Conservation (phyloP, 176 grass and related monocot species). For the Eragrostis nindensis region DNA sequence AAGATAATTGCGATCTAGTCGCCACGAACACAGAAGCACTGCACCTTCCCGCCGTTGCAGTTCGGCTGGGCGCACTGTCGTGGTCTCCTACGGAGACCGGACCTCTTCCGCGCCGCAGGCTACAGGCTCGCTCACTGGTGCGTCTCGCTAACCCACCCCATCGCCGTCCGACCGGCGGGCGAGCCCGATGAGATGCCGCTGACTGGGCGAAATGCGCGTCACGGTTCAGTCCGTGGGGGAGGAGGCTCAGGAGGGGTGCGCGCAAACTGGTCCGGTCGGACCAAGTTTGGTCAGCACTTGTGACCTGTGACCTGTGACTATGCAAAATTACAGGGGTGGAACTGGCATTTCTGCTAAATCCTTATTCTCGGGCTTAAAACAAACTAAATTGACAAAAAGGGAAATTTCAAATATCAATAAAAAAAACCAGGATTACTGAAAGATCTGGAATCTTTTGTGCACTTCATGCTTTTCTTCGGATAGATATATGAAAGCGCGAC, state of each 20-base stretch:
- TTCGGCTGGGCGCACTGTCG: not conserved
- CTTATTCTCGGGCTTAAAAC: not conserved
- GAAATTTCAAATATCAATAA: not conserved
- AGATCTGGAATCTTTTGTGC: not conserved
- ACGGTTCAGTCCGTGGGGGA: not conserved
- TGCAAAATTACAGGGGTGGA: too few species aligned
- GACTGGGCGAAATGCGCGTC: not conserved
- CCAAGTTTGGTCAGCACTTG: too few species aligned
- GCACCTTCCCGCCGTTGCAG: conserved; percentile 27
- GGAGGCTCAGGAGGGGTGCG: not conserved
- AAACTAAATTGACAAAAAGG: not conserved
- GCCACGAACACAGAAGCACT: not conserved
- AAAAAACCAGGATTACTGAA: not conserved
- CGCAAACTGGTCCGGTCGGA: conserved; percentile 30
- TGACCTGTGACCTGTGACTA: too few species aligned
- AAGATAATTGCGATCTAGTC: conserved; percentile 24
- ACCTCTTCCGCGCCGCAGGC: not conserved
- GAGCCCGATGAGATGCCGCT: conserved; percentile 14
- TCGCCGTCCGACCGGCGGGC: not conserved
- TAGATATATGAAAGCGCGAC: not conserved
- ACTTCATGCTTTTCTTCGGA: not conserved
- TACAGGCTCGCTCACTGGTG: not conserved
- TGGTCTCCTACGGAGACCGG: not conserved
- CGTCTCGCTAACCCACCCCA: too few species aligned
- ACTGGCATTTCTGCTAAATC: not conserved